Evolutionary conservation across 1,139 yeast species (phyloP).

Genomic region (Neolecta irregularis): DNA sequence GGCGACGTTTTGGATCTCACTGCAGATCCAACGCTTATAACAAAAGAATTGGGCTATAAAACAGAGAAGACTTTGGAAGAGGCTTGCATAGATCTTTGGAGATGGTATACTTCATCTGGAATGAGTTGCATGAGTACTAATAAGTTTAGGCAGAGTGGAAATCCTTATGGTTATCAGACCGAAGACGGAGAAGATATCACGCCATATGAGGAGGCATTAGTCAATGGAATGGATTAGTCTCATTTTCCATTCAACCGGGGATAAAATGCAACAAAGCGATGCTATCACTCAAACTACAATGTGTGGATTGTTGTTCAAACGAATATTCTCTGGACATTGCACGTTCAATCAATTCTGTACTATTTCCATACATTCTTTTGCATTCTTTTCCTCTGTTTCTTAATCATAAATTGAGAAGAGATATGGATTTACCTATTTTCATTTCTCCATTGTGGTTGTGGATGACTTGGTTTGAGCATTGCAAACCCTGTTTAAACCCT

Average conservation of each 20-base stretch:
- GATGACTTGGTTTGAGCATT: too few species aligned
- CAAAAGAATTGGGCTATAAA: conserved; percentile 48
- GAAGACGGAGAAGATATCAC: neutral
- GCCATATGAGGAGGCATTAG: neutral
- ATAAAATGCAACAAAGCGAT: too few species aligned
- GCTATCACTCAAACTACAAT: too few species aligned
- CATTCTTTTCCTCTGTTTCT: neutral
- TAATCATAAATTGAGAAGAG: conserved; percentile 1
- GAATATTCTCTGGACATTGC: too few species aligned
- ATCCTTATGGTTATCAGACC: conserved; percentile 46
- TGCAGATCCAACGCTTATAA: conserved; percentile 56
- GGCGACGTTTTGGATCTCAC: conserved; percentile 70
- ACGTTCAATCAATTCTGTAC: too few species aligned
- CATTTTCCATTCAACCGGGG: neutral
- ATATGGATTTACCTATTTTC: conserved; percentile 9
- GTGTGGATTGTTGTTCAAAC: too few species aligned
- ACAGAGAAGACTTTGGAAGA: conserved; percentile 42
- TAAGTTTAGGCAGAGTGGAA: conserved; percentile 45
- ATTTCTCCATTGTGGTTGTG: too few species aligned
- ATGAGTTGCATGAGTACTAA: too few species aligned
- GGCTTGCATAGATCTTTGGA: conserved; percentile 65
- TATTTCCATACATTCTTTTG: neutral
- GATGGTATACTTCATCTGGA: too few species aligned
- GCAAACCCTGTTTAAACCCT: too few species aligned
- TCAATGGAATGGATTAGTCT: neutral